A percentile compares a stretch with the other conserved stretches of the same genome.
Conservation (phyloP, 163 green algal species). For the Prototheca cutis region DNA sequence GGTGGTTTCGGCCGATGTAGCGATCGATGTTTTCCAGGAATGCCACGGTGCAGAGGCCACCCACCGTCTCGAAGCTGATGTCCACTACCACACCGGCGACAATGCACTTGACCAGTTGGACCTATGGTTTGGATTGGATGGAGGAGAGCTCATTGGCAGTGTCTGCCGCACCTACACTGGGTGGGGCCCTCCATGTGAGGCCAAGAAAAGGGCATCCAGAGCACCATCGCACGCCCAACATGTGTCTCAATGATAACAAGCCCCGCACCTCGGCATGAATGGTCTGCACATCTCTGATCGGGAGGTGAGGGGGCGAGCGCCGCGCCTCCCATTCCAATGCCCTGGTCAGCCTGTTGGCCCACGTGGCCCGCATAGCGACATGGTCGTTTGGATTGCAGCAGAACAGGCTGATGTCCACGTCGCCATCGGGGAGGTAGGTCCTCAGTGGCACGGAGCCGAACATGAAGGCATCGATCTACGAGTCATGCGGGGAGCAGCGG, state of each 20-base stretch:
- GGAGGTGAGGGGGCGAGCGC: constrained; percentile 4
- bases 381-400: neutral
- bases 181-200: no score
- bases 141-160: neutral
- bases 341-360: constrained; percentile 57
- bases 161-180: neutral
- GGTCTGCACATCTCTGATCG: constrained; percentile 62
- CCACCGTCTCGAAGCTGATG: constrained; percentile 86
- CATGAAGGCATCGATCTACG: constrained; percentile 64
- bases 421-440: constrained; percentile 91
- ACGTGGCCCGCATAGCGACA: constrained; percentile 48
- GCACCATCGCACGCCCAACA: no score
- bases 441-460: constrained; percentile 93
- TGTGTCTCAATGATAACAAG: no score
- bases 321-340: constrained; percentile 59
- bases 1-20: constrained; percentile 53
- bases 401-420: constrained; percentile 82
- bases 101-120: constrained; percentile 92
- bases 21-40: constrained; percentile 85
- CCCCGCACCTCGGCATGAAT: constrained; percentile 94
- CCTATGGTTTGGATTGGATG: constrained; percentile 52
- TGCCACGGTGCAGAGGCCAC: constrained; percentile 79
- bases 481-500: no score
- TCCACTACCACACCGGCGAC: constrained; percentile 94
- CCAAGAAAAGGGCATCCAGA: no score